Percentiles rank a stretch among this genome's conserved stretches.
Conservation (phyloP, 768 basidiomycete species). For the Tricholoma saponaceum region DNA sequence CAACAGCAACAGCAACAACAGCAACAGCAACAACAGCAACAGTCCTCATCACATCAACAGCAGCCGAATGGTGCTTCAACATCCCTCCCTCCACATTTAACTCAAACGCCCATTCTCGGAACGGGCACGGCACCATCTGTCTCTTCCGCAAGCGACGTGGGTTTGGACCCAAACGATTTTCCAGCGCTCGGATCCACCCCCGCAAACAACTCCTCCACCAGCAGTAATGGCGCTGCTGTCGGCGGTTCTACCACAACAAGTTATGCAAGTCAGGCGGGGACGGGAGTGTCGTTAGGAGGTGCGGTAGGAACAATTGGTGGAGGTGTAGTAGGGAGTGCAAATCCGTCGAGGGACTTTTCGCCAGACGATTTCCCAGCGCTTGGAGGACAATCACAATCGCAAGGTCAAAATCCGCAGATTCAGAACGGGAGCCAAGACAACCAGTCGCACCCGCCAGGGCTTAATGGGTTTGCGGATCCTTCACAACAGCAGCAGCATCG, state of each 20-base stretch:
- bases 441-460: slow-evolving; percentile 67
- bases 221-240: slow-evolving; percentile 29
- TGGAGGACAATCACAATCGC: slow-evolving; percentile 55
- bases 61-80: slow-evolving; percentile 49
- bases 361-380: slow-evolving; percentile 89
- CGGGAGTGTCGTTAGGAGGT: slow-evolving; percentile 47
- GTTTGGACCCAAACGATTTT: slow-evolving; percentile 83
- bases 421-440: slow-evolving; percentile 34
- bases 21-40: slow-evolving; percentile 31
- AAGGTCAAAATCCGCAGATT: slow-evolving; percentile 31
- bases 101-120: slow-evolving; percentile 46
- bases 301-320: slow-evolving; percentile 33
- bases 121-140: slow-evolving; percentile 46
- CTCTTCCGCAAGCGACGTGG: slow-evolving; percentile 69
- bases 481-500: slow-evolving; percentile 54
- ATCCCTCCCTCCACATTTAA: slow-evolving; percentile 51
- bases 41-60: slow-evolving; percentile 45
- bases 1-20: slow-evolving; percentile 30
- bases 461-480: slow-evolving; percentile 59
- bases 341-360: slow-evolving; percentile 66
- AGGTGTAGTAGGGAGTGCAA: slow-evolving; percentile 26
- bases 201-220: slow-evolving; percentile 37
- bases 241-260: slow-evolving; percentile 49
- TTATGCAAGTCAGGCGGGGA: slow-evolving; percentile 81
- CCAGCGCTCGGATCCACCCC: slow-evolving; percentile 75